These are phyloP conservation scores for Oryza rufipogon DNA, from an alignment of 176 grass and related monocot genomes.

Conservation along the genomic window DNA sequence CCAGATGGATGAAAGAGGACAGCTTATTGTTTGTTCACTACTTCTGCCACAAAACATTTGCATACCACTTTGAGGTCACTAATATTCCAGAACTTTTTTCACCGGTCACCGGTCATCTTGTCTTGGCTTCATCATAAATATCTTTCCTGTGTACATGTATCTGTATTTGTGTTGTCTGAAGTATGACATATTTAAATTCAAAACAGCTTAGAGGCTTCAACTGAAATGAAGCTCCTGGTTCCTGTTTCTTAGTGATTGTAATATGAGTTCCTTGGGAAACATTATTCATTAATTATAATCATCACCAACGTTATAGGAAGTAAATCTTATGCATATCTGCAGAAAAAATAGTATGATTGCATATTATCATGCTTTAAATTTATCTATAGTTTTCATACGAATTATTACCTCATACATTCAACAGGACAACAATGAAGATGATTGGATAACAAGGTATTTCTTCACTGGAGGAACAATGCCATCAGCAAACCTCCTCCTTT, in stretches of 20 bases:
- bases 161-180: not conserved
- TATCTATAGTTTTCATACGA: not conserved
- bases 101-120: not conserved
- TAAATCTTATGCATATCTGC: not conserved
- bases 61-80: slow-evolving; percentile 93
- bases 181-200: not conserved
- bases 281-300: not conserved
- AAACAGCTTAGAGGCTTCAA: not conserved
- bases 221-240: not conserved
- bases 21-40: slow-evolving; percentile 82
- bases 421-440: slow-evolving; percentile 97
- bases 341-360: not conserved
- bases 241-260: not conserved
- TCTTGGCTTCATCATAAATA: not conserved
- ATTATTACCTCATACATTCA: slow-evolving; percentile 17
- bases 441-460: slow-evolving; percentile 99
- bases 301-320: not conserved
- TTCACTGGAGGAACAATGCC: slow-evolving; percentile 96
- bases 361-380: not conserved
- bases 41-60: slow-evolving; percentile 95
- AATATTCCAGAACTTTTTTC: slow-evolving; percentile 2
- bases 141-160: not conserved
- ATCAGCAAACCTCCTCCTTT: slow-evolving; percentile 88
- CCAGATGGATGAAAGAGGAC: slow-evolving; percentile 88
- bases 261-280: slow-evolving; percentile 1